These are phyloP conservation scores for Linaria vulgaris DNA, from an alignment of 257 asterid species.

Conservation along the genomic window DNA sequence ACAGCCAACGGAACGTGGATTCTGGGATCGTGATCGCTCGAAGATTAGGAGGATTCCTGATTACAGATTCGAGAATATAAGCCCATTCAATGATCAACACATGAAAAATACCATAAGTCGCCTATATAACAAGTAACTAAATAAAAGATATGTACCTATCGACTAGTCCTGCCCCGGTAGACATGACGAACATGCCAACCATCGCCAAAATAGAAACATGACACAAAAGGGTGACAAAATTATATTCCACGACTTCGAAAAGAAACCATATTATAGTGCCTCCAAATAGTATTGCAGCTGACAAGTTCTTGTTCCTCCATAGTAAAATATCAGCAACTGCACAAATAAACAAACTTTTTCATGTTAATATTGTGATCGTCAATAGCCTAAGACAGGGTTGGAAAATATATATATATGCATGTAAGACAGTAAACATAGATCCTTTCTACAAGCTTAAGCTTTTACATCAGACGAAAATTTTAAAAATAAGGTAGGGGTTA, in stretches of 20 bases:
- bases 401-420: too few relatives aligned
- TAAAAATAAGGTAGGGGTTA: not conserved
- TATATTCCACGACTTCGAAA: slow-evolving; percentile 74
- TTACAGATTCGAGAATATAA: not conserved
- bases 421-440: too few relatives aligned
- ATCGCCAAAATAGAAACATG: slow-evolving; percentile 49
- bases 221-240: slow-evolving; percentile 57
- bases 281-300: slow-evolving; percentile 63
- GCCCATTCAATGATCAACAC: not conserved
- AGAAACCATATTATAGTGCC: slow-evolving; percentile 66
- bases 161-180: slow-evolving; percentile 55
- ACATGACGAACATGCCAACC: slow-evolving; percentile 63
- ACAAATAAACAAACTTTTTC: slow-evolving; percentile 1
- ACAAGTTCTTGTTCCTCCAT: slow-evolving; percentile 71
- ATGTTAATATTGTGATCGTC: not conserved
- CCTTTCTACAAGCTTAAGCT: too few relatives aligned
- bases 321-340: slow-evolving; percentile 66
- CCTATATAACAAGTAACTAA: too few relatives aligned
- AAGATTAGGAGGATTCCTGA: slow-evolving; percentile 66
- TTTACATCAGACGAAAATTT: too few relatives aligned
- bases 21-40: slow-evolving; percentile 52
- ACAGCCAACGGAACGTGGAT: slow-evolving; percentile 62
- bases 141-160: slow-evolving; percentile 42
- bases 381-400: too few relatives aligned
- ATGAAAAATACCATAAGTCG: not conserved